Conservation (phyloP, 1,284 basidiomycete species). For the Sporisorium graminicola region DNA sequence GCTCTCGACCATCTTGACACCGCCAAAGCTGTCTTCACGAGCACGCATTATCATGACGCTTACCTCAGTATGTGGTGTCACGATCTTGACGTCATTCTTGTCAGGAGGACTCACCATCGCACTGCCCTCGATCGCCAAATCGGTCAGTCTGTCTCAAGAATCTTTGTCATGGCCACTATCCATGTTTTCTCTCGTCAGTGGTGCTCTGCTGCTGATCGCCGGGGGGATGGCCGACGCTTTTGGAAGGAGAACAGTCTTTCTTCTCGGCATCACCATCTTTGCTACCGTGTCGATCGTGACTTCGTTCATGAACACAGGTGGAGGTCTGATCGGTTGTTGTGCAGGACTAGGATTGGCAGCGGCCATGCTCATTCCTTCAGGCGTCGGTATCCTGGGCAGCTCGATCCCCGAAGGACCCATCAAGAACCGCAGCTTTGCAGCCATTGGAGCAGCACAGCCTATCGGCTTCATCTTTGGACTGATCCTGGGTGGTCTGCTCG, state of each 20-base stretch:
- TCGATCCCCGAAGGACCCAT: conserved; percentile 66
- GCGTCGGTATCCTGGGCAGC: conserved; percentile 66
- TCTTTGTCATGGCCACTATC: conserved; percentile 78
- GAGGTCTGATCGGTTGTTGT: conserved; percentile 65
- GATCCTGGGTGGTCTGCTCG: conserved; percentile 78
- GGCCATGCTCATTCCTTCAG: conserved; percentile 49
- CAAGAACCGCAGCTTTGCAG: conserved; percentile 66
- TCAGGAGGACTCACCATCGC: conserved; percentile 74
- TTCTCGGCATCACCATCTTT: conserved; percentile 67
- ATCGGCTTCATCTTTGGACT: conserved; percentile 76
- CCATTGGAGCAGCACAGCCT: conserved; percentile 77
- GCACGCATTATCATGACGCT: conserved; percentile 46
- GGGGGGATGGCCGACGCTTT: conserved; percentile 72
- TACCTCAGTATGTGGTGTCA: conserved; percentile 51
- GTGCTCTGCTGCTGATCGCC: conserved; percentile 74
- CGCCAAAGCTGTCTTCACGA: conserved; percentile 25
- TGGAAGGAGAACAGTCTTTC: conserved; percentile 72
- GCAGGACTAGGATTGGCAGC: conserved; percentile 59
- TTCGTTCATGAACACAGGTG: conserved; percentile 64
- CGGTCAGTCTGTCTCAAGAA: conserved; percentile 39
- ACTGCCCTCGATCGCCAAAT: conserved; percentile 75
- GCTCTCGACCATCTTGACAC: conserved; percentile 28
- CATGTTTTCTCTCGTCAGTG: conserved; percentile 74
- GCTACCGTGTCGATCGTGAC: conserved; percentile 62
- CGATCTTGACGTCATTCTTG: conserved; percentile 68